A percentile compares a stretch with the other conserved stretches of the same genome.
phyloP scores from a whole-genome alignment of 2,329 filamentous ascomycete genomes.

The Apiospora hydei region DNA sequence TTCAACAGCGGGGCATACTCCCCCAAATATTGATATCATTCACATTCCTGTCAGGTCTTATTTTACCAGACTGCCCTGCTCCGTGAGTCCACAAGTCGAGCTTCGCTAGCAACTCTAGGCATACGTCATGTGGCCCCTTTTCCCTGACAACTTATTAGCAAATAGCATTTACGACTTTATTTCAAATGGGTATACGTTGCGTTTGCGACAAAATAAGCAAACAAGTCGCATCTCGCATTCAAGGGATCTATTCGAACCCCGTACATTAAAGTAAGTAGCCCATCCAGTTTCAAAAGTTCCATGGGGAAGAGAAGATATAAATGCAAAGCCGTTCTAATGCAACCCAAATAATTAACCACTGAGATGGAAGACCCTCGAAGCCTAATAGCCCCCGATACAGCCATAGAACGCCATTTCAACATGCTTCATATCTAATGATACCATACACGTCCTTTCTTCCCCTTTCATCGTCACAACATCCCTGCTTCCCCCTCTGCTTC shows the following conservation, averaged over 20 bases:
- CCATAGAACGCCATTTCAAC: background rate
- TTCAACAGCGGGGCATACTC: background rate
- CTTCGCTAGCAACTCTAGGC: background rate
- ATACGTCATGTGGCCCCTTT: background rate
- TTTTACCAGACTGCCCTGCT: background rate
- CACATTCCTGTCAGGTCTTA: background rate
- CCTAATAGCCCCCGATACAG: background rate
- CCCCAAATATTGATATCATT: background rate
- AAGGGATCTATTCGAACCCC: background rate
- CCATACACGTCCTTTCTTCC: background rate
- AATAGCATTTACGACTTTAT: background rate
- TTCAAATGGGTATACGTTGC: background rate
- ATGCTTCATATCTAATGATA: constrained; percentile 15
- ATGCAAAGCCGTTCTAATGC: constrained; percentile 1
- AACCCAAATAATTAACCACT: background rate
- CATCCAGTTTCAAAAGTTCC: background rate
- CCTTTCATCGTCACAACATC: background rate
- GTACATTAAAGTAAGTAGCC: background rate
- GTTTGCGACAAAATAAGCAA: background rate
- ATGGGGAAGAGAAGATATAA: background rate
- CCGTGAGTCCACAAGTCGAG: background rate
- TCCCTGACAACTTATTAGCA: background rate
- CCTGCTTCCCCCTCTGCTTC: background rate
- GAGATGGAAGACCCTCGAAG: background rate
- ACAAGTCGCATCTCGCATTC: background rate